Conservation (phyloP, 2,329 filamentous ascomycete genomes). For the Clonostachys byssicola region DNA sequence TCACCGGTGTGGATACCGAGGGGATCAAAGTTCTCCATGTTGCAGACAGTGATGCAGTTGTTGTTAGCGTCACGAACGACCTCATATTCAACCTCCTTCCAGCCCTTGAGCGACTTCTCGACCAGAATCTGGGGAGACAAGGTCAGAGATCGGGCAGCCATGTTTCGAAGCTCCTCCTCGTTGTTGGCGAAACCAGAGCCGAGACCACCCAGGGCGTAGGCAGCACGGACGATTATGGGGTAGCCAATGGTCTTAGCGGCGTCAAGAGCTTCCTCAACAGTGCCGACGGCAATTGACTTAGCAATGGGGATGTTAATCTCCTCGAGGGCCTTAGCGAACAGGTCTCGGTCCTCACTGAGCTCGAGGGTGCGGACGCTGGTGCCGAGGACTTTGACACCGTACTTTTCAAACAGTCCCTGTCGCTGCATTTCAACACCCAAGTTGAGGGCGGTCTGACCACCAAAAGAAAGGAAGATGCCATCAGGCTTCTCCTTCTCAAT, state of each 20-base stretch:
- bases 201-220: constrained; percentile 92
- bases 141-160: constrained; percentile 88
- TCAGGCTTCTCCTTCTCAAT: constrained; percentile 95
- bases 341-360: constrained; percentile 90
- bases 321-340: constrained; percentile 92
- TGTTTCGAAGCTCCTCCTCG: constrained; percentile 86
- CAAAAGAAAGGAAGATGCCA: constrained; percentile 95
- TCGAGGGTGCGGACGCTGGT: constrained; percentile 93
- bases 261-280: constrained; percentile 85
- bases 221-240: constrained; percentile 95
- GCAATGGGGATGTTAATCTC: constrained; percentile 98
- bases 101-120: constrained; percentile 97
- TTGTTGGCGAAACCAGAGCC: constrained; percentile 96
- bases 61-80: constrained; percentile 95
- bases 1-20: constrained; percentile 97
- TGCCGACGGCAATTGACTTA: constrained; percentile 88
- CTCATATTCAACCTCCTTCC: constrained; percentile 99
- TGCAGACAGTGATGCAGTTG: constrained; percentile 99
- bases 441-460: constrained; percentile 95
- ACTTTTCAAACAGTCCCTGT: constrained; percentile 91
- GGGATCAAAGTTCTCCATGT: constrained; percentile 81
- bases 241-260: constrained; percentile 88
- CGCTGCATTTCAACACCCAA: constrained; percentile 96
- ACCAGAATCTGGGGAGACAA: constrained; percentile 95
- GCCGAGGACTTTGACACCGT: constrained; percentile 91